Evolutionary conservation across 352 stramenopile genomes (phyloP).

Genomic region (Phytophthora sp.): DNA sequence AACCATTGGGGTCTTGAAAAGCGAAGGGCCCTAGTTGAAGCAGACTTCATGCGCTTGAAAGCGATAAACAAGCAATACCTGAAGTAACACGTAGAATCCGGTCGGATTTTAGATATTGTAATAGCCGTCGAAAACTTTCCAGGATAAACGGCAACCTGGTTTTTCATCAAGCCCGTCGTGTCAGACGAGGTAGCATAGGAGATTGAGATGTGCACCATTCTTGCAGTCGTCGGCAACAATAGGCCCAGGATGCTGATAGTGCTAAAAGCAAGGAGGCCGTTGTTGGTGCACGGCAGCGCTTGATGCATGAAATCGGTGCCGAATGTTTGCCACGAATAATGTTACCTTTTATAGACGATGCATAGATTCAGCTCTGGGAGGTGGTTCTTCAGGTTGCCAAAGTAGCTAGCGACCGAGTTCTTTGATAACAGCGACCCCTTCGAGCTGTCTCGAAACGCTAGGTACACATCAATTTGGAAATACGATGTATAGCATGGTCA

Average conservation of each 20-base stretch:
- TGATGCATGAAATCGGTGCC: not conserved
- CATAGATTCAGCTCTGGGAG: not conserved
- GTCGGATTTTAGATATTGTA: not conserved
- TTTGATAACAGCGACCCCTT: not conserved
- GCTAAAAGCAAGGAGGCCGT: not conserved
- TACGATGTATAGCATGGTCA: conserved; percentile 5
- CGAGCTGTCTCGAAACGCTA: conserved; percentile 11
- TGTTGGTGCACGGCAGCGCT: not conserved
- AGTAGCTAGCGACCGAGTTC: conserved; percentile 18
- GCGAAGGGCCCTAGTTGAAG: not conserved
- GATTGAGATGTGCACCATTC: not conserved
- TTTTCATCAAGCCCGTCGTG: not conserved
- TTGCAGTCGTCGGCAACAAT: not conserved
- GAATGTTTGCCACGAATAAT: not conserved
- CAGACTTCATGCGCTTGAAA: not conserved
- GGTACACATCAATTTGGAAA: conserved; percentile 11
- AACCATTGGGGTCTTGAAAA: not conserved
- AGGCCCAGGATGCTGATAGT: not conserved
- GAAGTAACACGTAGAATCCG: not conserved
- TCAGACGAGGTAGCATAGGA: not conserved
- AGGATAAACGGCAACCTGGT: not conserved
- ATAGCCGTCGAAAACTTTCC: not conserved
- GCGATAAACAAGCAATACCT: not conserved
- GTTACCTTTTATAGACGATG: conserved; percentile 6
- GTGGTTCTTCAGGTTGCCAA: conserved; percentile 13